A percentile compares a stretch with the other conserved stretches of the same genome.
These are phyloP conservation scores for Aspergillus pseudoviridinutans DNA, from an alignment of 2,329 filamentous ascomycete species.

Conservation along the genomic window DNA sequence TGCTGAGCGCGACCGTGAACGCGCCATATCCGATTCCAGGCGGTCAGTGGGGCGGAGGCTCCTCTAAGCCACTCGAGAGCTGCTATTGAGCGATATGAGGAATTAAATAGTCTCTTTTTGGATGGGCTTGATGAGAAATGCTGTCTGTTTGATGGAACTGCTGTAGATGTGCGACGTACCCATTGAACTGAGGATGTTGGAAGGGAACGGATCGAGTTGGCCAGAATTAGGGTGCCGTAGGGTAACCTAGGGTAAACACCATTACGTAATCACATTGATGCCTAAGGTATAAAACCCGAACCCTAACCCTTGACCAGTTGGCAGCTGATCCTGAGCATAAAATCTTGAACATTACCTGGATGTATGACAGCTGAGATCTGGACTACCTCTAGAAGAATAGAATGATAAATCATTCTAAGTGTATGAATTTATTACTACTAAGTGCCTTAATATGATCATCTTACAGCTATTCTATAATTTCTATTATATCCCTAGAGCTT, in stretches of 20 bases:
- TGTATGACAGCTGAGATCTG: no score
- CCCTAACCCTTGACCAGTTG: not conserved
- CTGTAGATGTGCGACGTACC: not conserved
- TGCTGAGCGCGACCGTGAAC: not conserved
- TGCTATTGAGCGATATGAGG: not conserved
- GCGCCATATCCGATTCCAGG: not conserved
- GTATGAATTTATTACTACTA: no score
- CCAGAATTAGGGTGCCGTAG: not conserved
- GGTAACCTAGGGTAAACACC: not conserved
- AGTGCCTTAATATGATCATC: no score
- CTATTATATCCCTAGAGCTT: no score
- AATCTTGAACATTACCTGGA: no score
- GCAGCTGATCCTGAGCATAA: no score
- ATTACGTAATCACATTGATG: not conserved
- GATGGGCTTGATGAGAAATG: not conserved
- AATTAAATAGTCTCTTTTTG: not conserved
- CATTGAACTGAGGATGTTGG: not conserved
- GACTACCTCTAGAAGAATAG: no score
- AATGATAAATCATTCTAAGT: no score
- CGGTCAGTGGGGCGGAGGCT: not conserved
- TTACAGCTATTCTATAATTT: no score
- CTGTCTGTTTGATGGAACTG: not conserved
- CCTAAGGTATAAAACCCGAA: not conserved
- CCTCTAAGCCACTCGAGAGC: not conserved
- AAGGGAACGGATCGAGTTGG: not conserved